A percentile compares a stretch with the other conserved stretches of the same genome.
Conservation (phyloP, 805 yeast species). For the Wickerhamiella dianesei region DNA sequence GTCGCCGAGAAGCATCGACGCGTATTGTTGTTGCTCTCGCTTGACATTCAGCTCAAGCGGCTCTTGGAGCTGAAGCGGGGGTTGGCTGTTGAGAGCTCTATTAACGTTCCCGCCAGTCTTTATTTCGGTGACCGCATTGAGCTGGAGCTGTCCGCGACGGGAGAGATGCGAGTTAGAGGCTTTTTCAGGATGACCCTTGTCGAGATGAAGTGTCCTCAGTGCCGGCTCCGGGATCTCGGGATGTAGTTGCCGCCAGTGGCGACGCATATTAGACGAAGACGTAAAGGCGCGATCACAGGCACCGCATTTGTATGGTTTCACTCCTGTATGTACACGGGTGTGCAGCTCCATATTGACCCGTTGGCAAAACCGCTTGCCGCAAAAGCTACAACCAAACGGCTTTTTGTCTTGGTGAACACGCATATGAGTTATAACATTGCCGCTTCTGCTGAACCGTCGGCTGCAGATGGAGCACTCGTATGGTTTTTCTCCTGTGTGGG, state of each 20-base stretch:
- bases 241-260: slow-evolving; percentile 18
- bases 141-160: background rate
- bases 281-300: slow-evolving; percentile 33
- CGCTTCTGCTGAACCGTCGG: slow-evolving; percentile 78
- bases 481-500: slow-evolving; percentile 88
- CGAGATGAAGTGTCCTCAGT: slow-evolving; percentile 12
- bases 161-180: slow-evolving; percentile 4
- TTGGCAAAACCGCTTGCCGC: slow-evolving; percentile 68
- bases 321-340: slow-evolving; percentile 77
- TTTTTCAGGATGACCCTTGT: slow-evolving; percentile 16
- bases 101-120: too few relatives aligned
- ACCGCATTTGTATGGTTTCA: slow-evolving; percentile 68
- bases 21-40: too few relatives aligned
- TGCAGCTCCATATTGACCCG: slow-evolving; percentile 83
- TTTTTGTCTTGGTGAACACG: slow-evolving; percentile 55
- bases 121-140: too few relatives aligned
- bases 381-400: slow-evolving; percentile 69
- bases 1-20: too few relatives aligned
- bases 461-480: slow-evolving; percentile 66
- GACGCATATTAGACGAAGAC: slow-evolving; percentile 18
- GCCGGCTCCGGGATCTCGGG: slow-evolving; percentile 16
- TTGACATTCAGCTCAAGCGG: too few relatives aligned
- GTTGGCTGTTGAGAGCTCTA: too few relatives aligned
- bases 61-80: too few relatives aligned
- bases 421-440: slow-evolving; percentile 80